Evolutionary conservation across 2,329 filamentous ascomycete species (phyloP), one percentile per base, ranked within the genome.

Genomic region (Trichoderma brevicompactum): DNA sequence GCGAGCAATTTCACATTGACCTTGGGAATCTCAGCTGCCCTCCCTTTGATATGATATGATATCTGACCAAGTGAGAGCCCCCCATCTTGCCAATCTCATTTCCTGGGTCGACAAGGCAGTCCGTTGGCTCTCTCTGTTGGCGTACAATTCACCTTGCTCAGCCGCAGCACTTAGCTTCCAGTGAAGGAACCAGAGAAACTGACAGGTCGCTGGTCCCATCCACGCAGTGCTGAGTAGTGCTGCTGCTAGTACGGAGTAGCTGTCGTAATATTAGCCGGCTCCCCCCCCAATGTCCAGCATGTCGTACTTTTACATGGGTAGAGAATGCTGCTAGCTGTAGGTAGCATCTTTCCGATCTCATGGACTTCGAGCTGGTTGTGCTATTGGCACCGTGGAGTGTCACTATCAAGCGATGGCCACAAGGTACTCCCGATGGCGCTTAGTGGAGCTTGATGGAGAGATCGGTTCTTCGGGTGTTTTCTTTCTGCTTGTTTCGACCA

Each of bases 401-500:
- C 32, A 32, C 15, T 40, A 40, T 10, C 44, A 28, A 5, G 5
- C 34, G 12, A 49, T 32, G 44, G 32, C 19, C 8, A 5, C 46
- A 36, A 3, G 4, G 8, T 32, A 49, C 5, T 49, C 34, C 36
- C 56, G 56, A 60, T 49, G 56, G 19, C 13, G 9, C 13, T 32
- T 13, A 13, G 15, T 32, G 34, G 15, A 32, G 34, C 34, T 38
- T 19, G 44, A 17, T 49, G 3, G 5, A 32, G 19, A 48, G 44
- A 60, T 60, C 44, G 56, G 36, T 50, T 46, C 44, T 12, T 55
- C 38, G 53, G 53, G 28, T 28, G 23, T 28, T 28, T 28, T 28
- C 5, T 5, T 28, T 28, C 23, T 28, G 23, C 23, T 28, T 28
- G 23, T 28, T 28, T n/a, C 34, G 44, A 15, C 13, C 56, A 40